Conservation (phyloP, 805 yeast genomes). For the Kluyveromyces starmeri region DNA sequence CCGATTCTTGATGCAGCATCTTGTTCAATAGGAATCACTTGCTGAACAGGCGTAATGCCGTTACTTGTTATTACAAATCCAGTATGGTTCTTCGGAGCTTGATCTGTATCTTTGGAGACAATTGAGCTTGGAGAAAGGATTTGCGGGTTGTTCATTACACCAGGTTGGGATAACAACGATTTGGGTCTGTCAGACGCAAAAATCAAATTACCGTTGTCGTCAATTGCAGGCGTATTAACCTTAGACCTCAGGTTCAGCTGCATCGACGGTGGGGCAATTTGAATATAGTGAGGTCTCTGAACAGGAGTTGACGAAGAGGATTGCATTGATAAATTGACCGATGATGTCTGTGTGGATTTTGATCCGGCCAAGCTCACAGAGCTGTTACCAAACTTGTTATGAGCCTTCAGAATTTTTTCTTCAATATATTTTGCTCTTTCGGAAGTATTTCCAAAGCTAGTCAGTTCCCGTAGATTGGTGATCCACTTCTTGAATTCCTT, state of each 20-base stretch:
- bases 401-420: constrained; percentile 25
- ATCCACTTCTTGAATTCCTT: constrained; percentile 45
- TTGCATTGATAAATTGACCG: not conserved
- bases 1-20: constrained; percentile 16
- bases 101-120: constrained; percentile 3
- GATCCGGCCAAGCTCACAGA: constrained; percentile 5
- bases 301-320: not conserved
- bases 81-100: not conserved
- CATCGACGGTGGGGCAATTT: constrained; percentile 11
- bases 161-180: constrained; percentile 4
- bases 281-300: constrained; percentile 22
- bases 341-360: constrained; percentile 5
- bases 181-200: constrained; percentile 21
- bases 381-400: constrained; percentile 6
- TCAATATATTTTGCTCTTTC: constrained; percentile 43
- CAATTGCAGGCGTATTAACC: constrained; percentile 30
- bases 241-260: constrained; percentile 12
- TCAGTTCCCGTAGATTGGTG: constrained; percentile 44
- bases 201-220: constrained; percentile 31
- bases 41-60: constrained; percentile 13
- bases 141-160: too few species aligned
- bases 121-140: constrained; percentile 2
- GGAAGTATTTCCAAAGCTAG: constrained; percentile 37
- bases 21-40: constrained; percentile 9
- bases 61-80: constrained; percentile 17